Evolutionary conservation across 371 early-diverging fungal species (phyloP).

Genomic region (Mucor piriformis): DNA sequence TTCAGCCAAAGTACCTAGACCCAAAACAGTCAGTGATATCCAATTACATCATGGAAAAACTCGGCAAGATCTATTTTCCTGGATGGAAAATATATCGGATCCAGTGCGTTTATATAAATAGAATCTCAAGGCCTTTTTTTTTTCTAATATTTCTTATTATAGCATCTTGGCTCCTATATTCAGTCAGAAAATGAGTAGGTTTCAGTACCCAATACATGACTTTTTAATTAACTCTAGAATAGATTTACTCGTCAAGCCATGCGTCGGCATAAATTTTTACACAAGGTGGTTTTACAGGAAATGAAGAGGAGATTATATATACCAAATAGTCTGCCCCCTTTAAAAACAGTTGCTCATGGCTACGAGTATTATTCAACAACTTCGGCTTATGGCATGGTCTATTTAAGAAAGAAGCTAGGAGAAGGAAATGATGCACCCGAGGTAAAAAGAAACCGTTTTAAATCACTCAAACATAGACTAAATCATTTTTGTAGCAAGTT

Average conservation of each 20-base stretch:
- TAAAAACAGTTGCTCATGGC: slow-evolving; percentile 58
- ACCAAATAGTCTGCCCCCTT: slow-evolving; percentile 46
- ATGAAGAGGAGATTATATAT: slow-evolving; percentile 59
- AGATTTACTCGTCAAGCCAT: slow-evolving; percentile 37
- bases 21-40: slow-evolving; percentile 42
- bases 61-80: slow-evolving; percentile 57
- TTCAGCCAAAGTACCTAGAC: slow-evolving; percentile 36
- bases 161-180: slow-evolving; percentile 56
- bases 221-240: not conserved
- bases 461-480: not conserved
- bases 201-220: not conserved
- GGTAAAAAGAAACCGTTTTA: slow-evolving; percentile 28
- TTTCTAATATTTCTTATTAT: not conserved
- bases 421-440: slow-evolving; percentile 48
- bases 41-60: slow-evolving; percentile 48
- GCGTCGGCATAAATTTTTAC: slow-evolving; percentile 36
- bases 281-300: slow-evolving; percentile 48
- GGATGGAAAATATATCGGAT: slow-evolving; percentile 61
- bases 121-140: not conserved
- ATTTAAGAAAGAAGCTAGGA: slow-evolving; percentile 55
- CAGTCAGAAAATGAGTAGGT: slow-evolving; percentile 62
- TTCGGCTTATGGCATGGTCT: slow-evolving; percentile 59
- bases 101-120: slow-evolving; percentile 37
- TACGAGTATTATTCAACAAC: slow-evolving; percentile 69
- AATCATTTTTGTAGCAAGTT: slow-evolving; percentile 44